These are phyloP conservation scores for Aurifilum marmelostoma DNA, from an alignment of 2,329 filamentous ascomycete genomes.

Conservation along the genomic window DNA sequence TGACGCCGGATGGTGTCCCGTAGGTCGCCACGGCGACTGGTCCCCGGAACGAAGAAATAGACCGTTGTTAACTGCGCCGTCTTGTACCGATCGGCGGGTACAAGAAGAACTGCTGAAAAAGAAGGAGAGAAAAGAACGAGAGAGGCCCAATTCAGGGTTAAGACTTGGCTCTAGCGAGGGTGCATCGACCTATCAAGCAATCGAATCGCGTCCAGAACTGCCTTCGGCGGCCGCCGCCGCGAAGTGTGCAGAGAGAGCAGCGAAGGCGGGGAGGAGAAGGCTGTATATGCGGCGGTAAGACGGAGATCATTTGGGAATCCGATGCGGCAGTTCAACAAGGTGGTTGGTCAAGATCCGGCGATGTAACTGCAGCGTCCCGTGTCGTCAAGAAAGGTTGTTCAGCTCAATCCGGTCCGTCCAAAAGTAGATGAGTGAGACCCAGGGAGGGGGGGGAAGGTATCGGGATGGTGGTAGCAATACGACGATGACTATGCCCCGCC, in stretches of 20 bases:
- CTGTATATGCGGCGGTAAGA: slow-evolving; percentile 15
- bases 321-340: slow-evolving; percentile 11
- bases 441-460: neutral
- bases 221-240: slow-evolving; percentile 10
- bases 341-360: slow-evolving; percentile 20
- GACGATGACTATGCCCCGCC: neutral
- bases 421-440: neutral
- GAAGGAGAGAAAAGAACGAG: neutral
- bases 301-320: slow-evolving; percentile 15
- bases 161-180: neutral
- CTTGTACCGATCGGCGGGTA: slow-evolving; percentile 14
- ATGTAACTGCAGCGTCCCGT: slow-evolving; percentile 14
- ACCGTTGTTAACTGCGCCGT: slow-evolving; percentile 7
- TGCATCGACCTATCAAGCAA: slow-evolving; percentile 2
- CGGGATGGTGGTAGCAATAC: neutral
- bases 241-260: slow-evolving; percentile 5
- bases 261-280: slow-evolving; percentile 14
- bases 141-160: neutral
- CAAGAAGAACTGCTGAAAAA: neutral
- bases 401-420: neutral
- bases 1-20: slow-evolving; percentile 34
- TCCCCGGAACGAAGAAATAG: slow-evolving; percentile 33
- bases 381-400: neutral
- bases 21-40: slow-evolving; percentile 43
- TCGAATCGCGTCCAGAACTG: neutral